Conservation (phyloP, 257 asterid genomes). For the Gentiana straminea region DNA sequence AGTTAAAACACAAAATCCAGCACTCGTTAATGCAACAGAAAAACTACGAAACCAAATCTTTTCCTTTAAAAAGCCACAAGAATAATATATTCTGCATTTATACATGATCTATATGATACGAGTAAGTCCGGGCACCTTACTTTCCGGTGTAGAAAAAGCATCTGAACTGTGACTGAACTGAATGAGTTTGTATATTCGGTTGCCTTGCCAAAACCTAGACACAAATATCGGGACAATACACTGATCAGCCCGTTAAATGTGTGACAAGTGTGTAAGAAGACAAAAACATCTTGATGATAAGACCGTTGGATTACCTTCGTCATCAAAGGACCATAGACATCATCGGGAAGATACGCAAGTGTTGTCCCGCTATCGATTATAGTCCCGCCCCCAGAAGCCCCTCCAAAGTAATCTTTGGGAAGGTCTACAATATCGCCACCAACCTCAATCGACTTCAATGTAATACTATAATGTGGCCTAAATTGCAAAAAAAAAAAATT, state of each 20-base stretch:
- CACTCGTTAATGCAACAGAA: too few relatives aligned
- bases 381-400: slow-evolving; percentile 40
- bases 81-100: too few relatives aligned
- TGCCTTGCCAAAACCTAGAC: slow-evolving; percentile 56
- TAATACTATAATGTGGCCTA: slow-evolving; percentile 78
- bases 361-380: slow-evolving; percentile 94
- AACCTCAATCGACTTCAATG: slow-evolving; percentile 60
- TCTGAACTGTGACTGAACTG: slow-evolving; percentile 51
- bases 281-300: not conserved
- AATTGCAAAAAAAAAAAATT: slow-evolving; percentile 4
- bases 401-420: slow-evolving; percentile 36
- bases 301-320: slow-evolving; percentile 24
- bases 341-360: slow-evolving; percentile 80
- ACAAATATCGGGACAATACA: slow-evolving; percentile 1
- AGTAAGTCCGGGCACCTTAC: slow-evolving; percentile 34
- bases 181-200: slow-evolving; percentile 45
- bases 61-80: too few relatives aligned
- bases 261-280: too few relatives aligned
- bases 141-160: slow-evolving; percentile 53
- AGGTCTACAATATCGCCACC: slow-evolving; percentile 61
- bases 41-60: too few relatives aligned
- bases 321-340: slow-evolving; percentile 42
- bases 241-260: not conserved
- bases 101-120: not conserved
- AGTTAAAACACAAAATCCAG: too few relatives aligned